Evolutionary conservation across 2,329 filamentous ascomycete species (phyloP).

Genomic region (Alternaria triticimaculans): DNA sequence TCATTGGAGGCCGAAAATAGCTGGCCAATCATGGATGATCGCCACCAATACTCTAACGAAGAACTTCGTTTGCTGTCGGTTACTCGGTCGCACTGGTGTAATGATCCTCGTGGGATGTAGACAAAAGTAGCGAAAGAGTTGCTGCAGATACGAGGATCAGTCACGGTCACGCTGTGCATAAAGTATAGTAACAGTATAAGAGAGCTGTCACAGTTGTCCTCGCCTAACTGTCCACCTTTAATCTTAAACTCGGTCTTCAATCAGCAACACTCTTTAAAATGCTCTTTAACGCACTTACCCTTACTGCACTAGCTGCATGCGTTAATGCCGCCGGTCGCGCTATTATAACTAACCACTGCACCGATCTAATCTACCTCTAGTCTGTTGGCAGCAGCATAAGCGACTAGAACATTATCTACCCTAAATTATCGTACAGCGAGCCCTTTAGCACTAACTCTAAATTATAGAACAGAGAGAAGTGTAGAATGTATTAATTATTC

Average conservation of each 20-base stretch:
- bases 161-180: neutral
- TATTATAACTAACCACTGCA: conserved; percentile 43
- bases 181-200: neutral
- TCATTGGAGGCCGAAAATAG: conserved; percentile 20
- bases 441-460: conserved; percentile 24
- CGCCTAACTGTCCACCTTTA: neutral
- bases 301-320: conserved; percentile 12
- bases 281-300: conserved; percentile 19
- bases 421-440: conserved; percentile 38
- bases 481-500: too few relatives aligned
- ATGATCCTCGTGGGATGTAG: neutral
- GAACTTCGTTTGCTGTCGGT: conserved; percentile 8
- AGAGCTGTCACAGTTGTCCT: neutral
- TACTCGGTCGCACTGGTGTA: neutral
- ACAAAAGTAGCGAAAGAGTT: neutral
- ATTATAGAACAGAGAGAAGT: too few relatives aligned
- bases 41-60: conserved; percentile 9
- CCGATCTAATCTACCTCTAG: conserved; percentile 37
- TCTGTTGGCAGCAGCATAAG: conserved; percentile 32
- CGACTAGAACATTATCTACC: conserved; percentile 20
- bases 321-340: conserved; percentile 35
- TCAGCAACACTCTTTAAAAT: conserved; percentile 8
- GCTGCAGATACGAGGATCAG: neutral
- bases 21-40: conserved; percentile 19
- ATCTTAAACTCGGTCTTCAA: neutral